phyloP scores from a whole-genome alignment of 495 filamentous ascomycete species.

The Podospora pseudopauciseta region DNA sequence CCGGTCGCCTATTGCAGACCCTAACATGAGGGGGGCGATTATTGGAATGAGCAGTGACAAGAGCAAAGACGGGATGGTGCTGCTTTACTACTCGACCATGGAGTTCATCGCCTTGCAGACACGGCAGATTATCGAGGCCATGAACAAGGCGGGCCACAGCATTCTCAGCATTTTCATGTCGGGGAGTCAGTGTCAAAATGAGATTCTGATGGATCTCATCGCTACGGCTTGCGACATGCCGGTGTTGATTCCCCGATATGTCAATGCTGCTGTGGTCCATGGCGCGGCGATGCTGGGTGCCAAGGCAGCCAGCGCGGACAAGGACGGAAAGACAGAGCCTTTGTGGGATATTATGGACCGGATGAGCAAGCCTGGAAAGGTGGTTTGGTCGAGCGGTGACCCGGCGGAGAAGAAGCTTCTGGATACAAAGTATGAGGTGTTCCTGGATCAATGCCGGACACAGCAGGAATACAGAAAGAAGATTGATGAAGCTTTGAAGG shows the following conservation, averaged over 20 bases:
- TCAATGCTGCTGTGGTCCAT: slow-evolving; percentile 93
- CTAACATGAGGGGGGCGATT: slow-evolving; percentile 83
- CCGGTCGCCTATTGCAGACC: slow-evolving; percentile 86
- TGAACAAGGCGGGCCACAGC: slow-evolving; percentile 80
- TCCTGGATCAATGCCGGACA: slow-evolving; percentile 71
- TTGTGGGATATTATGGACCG: slow-evolving; percentile 97
- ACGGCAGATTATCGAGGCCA: slow-evolving; percentile 86
- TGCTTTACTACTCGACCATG: slow-evolving; percentile 90
- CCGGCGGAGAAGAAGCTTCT: slow-evolving; percentile 72
- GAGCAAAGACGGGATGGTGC: slow-evolving; percentile 75
- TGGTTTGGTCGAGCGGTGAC: slow-evolving; percentile 68
- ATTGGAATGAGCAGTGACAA: slow-evolving; percentile 83
- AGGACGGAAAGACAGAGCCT: slow-evolving; percentile 73
- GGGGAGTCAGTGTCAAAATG: slow-evolving; percentile 93
- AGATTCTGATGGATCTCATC: slow-evolving; percentile 83
- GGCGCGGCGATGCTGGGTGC: slow-evolving; percentile 96
- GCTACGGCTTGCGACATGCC: slow-evolving; percentile 88
- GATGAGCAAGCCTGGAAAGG: slow-evolving; percentile 90
- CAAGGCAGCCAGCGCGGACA: slow-evolving; percentile 79
- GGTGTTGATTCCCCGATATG: slow-evolving; percentile 85
- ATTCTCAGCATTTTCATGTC: slow-evolving; percentile 97
- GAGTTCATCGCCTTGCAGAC: slow-evolving; percentile 98
- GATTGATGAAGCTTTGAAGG: slow-evolving; percentile 59
- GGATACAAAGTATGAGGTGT: slow-evolving; percentile 79
- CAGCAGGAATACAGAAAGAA: slow-evolving; percentile 68